Evolutionary conservation across 371 early-diverging fungal genomes (phyloP).

Genomic region (Blastocladiella emersonii): DNA sequence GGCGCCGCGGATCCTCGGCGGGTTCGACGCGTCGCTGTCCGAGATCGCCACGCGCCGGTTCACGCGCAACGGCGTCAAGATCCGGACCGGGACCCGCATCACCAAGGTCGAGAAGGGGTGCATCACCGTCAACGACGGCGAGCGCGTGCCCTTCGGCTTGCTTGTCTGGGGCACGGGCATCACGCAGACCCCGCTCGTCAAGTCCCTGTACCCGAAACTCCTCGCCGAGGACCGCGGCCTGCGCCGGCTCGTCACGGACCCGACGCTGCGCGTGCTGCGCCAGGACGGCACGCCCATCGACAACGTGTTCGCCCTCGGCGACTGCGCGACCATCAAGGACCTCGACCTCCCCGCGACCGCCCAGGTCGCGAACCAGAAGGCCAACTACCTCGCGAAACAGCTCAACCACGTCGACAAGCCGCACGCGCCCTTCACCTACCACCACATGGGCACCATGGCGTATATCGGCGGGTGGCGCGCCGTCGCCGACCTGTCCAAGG

Average conservation of each 20-base stretch:
- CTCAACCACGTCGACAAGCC: background rate
- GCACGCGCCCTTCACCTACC: slow-evolving; percentile 44
- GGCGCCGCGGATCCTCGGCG: slow-evolving; percentile 59
- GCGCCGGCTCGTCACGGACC: slow-evolving; percentile 49
- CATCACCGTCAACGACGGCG: slow-evolving; percentile 29
- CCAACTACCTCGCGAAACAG: slow-evolving; percentile 40
- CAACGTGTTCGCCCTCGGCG: slow-evolving; percentile 67
- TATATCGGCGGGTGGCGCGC: slow-evolving; percentile 42
- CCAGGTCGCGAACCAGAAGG: slow-evolving; percentile 81
- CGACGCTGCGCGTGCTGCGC: slow-evolving; percentile 48
- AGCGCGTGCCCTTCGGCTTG: slow-evolving; percentile 28
- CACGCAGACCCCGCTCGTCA: slow-evolving; percentile 20
- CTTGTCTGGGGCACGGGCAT: slow-evolving; percentile 39
- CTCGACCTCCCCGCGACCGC: slow-evolving; percentile 65
- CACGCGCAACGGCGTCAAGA: slow-evolving; percentile 49
- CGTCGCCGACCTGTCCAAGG: slow-evolving; percentile 34
- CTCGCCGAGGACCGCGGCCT: slow-evolving; percentile 14
- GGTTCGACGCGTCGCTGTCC: slow-evolving; percentile 54
- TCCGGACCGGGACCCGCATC: slow-evolving; percentile 59
- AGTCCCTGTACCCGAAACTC: slow-evolving; percentile 9
- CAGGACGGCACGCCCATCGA: slow-evolving; percentile 31
- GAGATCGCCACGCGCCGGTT: slow-evolving; percentile 58
- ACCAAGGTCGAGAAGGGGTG: slow-evolving; percentile 30
- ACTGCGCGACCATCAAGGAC: slow-evolving; percentile 61
- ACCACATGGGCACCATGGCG: slow-evolving; percentile 54